Conservation (phyloP, 106 monocot species). For the Alisma plantagoaquatica region DNA sequence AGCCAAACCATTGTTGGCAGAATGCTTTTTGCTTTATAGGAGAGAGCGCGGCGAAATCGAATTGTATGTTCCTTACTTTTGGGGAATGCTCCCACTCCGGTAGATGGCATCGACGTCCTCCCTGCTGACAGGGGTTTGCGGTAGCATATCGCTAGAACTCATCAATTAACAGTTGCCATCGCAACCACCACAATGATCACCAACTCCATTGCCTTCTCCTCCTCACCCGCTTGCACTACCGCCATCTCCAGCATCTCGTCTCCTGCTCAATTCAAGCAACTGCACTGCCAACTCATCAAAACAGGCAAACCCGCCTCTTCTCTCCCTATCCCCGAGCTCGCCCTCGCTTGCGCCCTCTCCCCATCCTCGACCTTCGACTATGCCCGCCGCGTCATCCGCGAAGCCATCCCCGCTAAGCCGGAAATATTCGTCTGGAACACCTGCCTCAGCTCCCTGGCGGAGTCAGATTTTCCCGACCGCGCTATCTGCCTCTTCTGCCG, state of each 20-base stretch:
- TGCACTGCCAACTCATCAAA: conserved; percentile 53
- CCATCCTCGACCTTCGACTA: conserved; percentile 27
- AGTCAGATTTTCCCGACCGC: conserved; percentile 17
- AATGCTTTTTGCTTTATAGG: too few relatives aligned
- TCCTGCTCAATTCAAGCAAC: conserved; percentile 34
- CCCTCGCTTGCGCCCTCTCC: conserved; percentile 31
- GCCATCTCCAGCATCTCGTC: not conserved
- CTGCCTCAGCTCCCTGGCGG: conserved; percentile 31
- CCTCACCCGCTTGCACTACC: too few relatives aligned
- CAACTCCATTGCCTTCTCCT: too few relatives aligned
- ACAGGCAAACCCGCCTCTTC: conserved; percentile 21
- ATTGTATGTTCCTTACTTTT: too few relatives aligned
- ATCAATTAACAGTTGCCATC: too few relatives aligned
- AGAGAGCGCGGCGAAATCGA: too few relatives aligned
- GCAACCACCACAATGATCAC: too few relatives aligned
- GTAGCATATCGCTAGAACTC: too few relatives aligned
- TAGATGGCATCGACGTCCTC: too few relatives aligned
- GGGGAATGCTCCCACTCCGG: too few relatives aligned
- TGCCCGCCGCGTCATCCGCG: conserved; percentile 24
- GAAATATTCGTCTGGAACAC: conserved; percentile 53
- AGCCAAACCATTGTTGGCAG: too few relatives aligned
- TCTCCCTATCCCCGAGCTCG: conserved; percentile 19
- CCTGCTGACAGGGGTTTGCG: too few relatives aligned
- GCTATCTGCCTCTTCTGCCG: conserved; percentile 43
- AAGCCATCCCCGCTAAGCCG: conserved; percentile 1